These are phyloP conservation scores for Trichoderma orchidacearum DNA, from an alignment of 495 filamentous ascomycete species.

Conservation along the genomic window DNA sequence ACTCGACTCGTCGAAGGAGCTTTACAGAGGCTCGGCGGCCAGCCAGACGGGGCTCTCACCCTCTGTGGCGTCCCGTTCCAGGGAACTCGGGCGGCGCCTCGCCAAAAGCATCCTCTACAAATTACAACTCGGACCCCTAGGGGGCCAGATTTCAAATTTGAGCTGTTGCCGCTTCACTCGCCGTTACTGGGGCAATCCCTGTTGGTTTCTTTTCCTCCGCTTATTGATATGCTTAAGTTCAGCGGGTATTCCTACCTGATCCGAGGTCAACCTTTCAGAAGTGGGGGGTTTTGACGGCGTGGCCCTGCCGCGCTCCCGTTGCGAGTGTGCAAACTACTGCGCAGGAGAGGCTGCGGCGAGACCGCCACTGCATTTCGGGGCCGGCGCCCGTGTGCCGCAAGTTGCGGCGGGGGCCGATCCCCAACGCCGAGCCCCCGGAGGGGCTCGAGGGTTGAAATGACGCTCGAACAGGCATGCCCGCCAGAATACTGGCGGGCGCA, in stretches of 20 bases:
- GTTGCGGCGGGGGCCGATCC: no score
- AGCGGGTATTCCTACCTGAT: conserved; percentile 59
- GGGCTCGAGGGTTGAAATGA: conserved; percentile 40
- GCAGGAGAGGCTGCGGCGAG: conserved; percentile 21
- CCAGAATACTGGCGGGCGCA: conserved; percentile 50
- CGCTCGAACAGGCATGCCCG: conserved; percentile 55
- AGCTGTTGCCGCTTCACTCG: conserved; percentile 59
- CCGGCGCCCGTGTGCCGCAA: conserved; percentile 12
- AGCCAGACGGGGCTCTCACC: conserved; percentile 22
- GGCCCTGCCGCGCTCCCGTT: neutral
- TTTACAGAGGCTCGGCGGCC: conserved; percentile 29
- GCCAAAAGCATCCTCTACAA: conserved; percentile 44
- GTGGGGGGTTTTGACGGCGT: conserved; percentile 8
- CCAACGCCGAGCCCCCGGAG: conserved; percentile 32
- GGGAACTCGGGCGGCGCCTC: conserved; percentile 34
- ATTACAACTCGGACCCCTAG: conserved; percentile 52
- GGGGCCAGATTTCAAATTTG: conserved; percentile 56
- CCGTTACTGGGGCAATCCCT: conserved; percentile 57
- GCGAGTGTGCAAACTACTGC: conserved; percentile 23
- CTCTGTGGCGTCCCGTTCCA: conserved; percentile 47
- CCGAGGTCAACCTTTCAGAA: conserved; percentile 41
- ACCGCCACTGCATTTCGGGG: conserved; percentile 33
- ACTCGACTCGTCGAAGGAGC: conserved; percentile 45
- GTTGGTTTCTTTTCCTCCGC: conserved; percentile 63
- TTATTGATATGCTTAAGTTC: conserved; percentile 71